Evolutionary conservation across 257 asterid genomes (phyloP), one percentile per base, ranked within the genome.

Genomic region (Fraxinus americana): DNA sequence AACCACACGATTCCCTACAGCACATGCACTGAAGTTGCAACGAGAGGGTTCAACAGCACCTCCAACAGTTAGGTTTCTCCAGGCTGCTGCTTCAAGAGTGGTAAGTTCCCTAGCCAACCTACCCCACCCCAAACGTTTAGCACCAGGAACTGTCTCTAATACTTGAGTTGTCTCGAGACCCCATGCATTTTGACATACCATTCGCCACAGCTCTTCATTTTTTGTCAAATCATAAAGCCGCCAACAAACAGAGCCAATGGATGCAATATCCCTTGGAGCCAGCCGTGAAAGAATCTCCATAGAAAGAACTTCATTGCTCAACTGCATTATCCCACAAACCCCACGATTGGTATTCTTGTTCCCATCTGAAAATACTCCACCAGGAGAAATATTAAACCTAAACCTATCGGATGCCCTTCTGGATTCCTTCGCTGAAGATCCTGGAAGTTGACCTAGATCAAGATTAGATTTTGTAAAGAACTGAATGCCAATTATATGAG

Each of bases 191-290:
- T 52, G 63, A 52, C 63, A 52, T 8, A 52, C 63, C 63, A 52
- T 52, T 52, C 25, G 63, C 63, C 63, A 52, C n/a, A 52, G 23
- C 7, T 52, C 63, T 52, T 52, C 63, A 52, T 52, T 52, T 5
- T 52, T 52, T 19, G 63, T 52, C 63, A 52, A 52, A 14, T 38
- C 76, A 72, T 23, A 25, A 4, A 72, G 35, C 21, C 67, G 16
- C 50, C 66, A n/a, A 25, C 76, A 72, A 57, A 72, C 76, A 21
- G 76, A 72, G 14, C 76, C 76, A 45, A 72, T 34, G 21, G 76
- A 39, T 9, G 76, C 76, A 72, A 72, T 43, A 45, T 72, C 76
- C 50, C 76, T 43, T 23, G 76, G 76, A 4, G 76, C 7, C 23
- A 72, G 50, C 8, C 76, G 76, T 45, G 76, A 72, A 21, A 72